A percentile compares a stretch with the other conserved stretches of the same genome.
These are phyloP conservation scores for Colletotrichum camelliae DNA, from an alignment of 2,329 filamentous ascomycete species.

Conservation along the genomic window DNA sequence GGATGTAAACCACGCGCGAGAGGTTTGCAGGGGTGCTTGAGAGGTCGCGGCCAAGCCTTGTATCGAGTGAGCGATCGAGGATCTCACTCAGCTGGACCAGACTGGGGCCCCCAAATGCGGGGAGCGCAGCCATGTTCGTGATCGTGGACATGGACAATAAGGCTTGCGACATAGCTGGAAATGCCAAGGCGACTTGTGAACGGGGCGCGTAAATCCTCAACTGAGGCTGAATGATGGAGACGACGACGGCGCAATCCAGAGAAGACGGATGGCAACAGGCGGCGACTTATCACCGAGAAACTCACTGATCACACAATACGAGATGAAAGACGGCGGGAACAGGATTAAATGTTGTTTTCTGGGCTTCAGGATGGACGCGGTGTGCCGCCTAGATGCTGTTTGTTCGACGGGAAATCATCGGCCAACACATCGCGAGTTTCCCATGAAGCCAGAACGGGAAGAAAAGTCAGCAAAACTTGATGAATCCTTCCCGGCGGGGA, in stretches of 20 bases:
- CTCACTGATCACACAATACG: not conserved
- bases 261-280: not conserved
- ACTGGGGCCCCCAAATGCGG: not conserved
- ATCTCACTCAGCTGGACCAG: not conserved
- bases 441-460: not conserved
- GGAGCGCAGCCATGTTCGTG: not conserved
- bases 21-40: conserved; percentile 7
- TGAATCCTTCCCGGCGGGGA: not conserved
- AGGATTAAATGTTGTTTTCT: not conserved
- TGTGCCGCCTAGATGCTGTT: not conserved
- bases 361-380: not conserved
- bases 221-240: not conserved
- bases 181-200: not conserved
- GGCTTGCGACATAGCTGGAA: not conserved
- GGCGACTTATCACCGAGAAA: not conserved
- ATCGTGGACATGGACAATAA: not conserved
- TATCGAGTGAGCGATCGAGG: not conserved
- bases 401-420: not conserved
- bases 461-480: not conserved
- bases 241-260: not conserved
- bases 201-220: not conserved
- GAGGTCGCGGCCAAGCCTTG: conserved; percentile 1
- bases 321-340: not conserved
- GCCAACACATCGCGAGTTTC: not conserved
- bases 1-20: conserved; percentile 17